Conservation (phyloP, 139 green algal genomes). For the Coelastrella sp. region DNA sequence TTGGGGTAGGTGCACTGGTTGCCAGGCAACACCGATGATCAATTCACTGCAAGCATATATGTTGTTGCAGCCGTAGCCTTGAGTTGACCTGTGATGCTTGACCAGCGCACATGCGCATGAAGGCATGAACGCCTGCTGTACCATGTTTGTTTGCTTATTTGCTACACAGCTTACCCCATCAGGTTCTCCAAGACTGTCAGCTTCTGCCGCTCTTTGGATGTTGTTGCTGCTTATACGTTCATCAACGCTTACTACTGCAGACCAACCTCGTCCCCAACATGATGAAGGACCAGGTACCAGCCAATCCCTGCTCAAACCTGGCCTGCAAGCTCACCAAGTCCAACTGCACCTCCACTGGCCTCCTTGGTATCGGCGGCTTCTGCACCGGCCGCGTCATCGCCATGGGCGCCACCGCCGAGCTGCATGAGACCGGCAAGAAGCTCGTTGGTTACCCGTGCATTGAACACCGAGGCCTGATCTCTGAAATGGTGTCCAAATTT, state of each 20-base stretch:
- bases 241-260: too few relatives aligned
- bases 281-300: neutral
- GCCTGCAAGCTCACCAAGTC: constrained; percentile 32
- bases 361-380: constrained; percentile 14
- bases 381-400: constrained; percentile 26
- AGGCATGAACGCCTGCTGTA: too few relatives aligned
- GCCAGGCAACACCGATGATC: too few relatives aligned
- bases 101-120: too few relatives aligned
- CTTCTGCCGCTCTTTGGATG: neutral
- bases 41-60: too few relatives aligned
- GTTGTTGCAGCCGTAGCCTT: too few relatives aligned
- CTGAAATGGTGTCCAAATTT: neutral
- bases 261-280: constrained; percentile 27
- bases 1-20: neutral
- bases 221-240: too few relatives aligned
- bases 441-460: constrained; percentile 26
- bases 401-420: constrained; percentile 38
- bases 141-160: too few relatives aligned
- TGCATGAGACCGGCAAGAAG: neutral
- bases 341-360: constrained; percentile 9
- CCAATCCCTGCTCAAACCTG: constrained; percentile 26
- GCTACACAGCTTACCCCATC: too few relatives aligned
- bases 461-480: constrained; percentile 13
- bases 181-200: too few relatives aligned
- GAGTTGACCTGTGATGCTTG: too few relatives aligned